Evolutionary conservation across 2,329 filamentous ascomycete species (phyloP).

Genomic region (Cladosporium velox): DNA sequence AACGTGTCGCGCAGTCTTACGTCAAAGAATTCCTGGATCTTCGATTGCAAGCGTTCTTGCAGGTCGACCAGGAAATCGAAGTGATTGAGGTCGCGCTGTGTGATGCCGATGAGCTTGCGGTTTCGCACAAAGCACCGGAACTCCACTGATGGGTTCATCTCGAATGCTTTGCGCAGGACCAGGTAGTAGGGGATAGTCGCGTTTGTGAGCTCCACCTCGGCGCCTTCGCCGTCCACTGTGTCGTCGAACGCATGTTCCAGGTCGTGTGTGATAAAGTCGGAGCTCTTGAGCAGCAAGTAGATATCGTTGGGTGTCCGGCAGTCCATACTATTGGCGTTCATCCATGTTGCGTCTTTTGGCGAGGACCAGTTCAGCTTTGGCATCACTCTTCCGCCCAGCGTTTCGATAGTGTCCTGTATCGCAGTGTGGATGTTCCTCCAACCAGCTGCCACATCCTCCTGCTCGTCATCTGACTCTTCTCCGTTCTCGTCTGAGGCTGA

Average conservation of each 20-base stretch:
- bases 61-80: constrained; percentile 79
- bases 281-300: constrained; percentile 90
- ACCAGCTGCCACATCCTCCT: constrained; percentile 61
- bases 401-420: constrained; percentile 75
- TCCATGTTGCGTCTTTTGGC: constrained; percentile 94
- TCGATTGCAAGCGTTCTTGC: constrained; percentile 64
- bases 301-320: constrained; percentile 87
- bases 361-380: constrained; percentile 98
- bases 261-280: constrained; percentile 92
- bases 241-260: constrained; percentile 90
- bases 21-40: constrained; percentile 76
- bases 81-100: constrained; percentile 86
- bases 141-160: constrained; percentile 83
- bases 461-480: constrained; percentile 48
- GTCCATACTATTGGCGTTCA: constrained; percentile 84
- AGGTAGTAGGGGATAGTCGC: constrained; percentile 70
- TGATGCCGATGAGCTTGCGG: constrained; percentile 75
- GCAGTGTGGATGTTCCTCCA: constrained; percentile 73
- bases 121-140: constrained; percentile 94
- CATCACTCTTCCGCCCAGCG: constrained; percentile 81
- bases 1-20: constrained; percentile 74
- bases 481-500: constrained; percentile 34
- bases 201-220: constrained; percentile 24
- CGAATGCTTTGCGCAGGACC: constrained; percentile 81
- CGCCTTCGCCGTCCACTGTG: constrained; percentile 23